Percentiles rank a stretch among this genome's conserved stretches.
These are phyloP conservation scores for Pseudofabraea citricarpa DNA, from an alignment of 2,329 filamentous ascomycete genomes.

Conservation along the genomic window DNA sequence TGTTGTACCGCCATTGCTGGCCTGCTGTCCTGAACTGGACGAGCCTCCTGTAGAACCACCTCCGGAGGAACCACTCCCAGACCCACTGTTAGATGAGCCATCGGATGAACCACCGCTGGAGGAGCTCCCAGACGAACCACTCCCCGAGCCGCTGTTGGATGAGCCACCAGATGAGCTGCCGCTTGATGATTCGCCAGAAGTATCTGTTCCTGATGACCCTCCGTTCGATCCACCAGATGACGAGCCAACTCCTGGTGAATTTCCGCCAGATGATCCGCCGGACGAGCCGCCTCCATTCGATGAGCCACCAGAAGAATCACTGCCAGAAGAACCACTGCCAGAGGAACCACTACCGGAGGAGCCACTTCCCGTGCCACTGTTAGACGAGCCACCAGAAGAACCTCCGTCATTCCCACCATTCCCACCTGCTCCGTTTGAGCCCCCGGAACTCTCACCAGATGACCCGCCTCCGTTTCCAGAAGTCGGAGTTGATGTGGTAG, in stretches of 20 bases:
- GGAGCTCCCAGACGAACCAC: not conserved
- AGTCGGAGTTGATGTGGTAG: not conserved
- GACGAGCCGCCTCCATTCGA: not conserved
- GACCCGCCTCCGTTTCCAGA: not conserved
- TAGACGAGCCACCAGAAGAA: not conserved
- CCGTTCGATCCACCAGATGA: not conserved
- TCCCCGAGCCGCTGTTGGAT: not conserved
- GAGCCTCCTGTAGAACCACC: not conserved
- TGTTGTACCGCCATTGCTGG: not conserved
- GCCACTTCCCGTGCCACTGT: not conserved
- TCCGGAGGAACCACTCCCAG: not conserved
- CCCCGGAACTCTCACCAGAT: not conserved
- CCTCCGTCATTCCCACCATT: too few relatives aligned
- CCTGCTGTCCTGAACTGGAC: not conserved
- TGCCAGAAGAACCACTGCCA: not conserved
- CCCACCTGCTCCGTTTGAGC: not conserved
- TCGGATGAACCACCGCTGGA: not conserved
- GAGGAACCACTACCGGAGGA: not conserved
- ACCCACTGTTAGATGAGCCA: not conserved
- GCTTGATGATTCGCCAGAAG: not conserved
- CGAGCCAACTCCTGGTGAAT: not conserved
- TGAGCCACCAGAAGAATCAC: not conserved
- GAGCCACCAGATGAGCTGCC: not conserved
- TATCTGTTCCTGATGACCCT: too few relatives aligned
- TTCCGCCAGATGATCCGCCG: not conserved